Conservation (phyloP, 305 asterid species). For the Andrographis paniculata region DNA sequence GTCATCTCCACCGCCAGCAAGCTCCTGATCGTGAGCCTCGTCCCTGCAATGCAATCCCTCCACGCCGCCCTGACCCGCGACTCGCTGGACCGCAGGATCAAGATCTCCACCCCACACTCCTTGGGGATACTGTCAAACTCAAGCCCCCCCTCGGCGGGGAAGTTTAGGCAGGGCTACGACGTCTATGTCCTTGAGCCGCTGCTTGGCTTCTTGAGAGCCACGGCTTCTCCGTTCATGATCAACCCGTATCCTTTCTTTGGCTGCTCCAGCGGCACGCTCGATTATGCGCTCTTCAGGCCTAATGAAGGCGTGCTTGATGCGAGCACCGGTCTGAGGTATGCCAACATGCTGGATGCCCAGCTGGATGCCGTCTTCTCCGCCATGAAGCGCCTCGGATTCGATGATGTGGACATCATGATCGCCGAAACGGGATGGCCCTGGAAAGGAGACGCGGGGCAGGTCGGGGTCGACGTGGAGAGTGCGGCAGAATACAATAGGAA, state of each 20-base stretch:
- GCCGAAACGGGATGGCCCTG: constrained; percentile 87
- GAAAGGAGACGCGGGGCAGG: constrained; percentile 52
- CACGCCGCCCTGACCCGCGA: constrained; percentile 38
- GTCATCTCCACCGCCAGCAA: constrained; percentile 48
- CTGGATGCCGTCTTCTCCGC: constrained; percentile 61
- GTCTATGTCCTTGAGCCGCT: constrained; percentile 50
- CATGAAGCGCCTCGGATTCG: constrained; percentile 33
- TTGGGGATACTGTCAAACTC: constrained; percentile 52
- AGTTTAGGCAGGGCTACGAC: constrained; percentile 54
- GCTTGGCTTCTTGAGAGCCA: constrained; percentile 43
- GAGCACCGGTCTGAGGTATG: constrained; percentile 33
- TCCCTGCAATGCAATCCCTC: constrained; percentile 61
- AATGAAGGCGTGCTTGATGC: constrained; percentile 47
- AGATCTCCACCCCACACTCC: constrained; percentile 68
- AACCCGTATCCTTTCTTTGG: constrained; percentile 73
- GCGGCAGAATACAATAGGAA: constrained; percentile 58
- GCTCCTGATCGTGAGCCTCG: constrained; percentile 34
- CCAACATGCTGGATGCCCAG: constrained; percentile 67
- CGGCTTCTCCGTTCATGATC: constrained; percentile 57
- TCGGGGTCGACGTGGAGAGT: constrained; percentile 38
- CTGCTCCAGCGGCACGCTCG: constrained; percentile 33
- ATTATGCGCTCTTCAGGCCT: constrained; percentile 41
- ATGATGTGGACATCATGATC: constrained; percentile 45
- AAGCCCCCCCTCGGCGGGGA: constrained; percentile 55
- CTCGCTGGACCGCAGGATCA: constrained; percentile 29